phyloP scores from a whole-genome alignment of 768 basidiomycete species.

The Tulasnella sp. region DNA sequence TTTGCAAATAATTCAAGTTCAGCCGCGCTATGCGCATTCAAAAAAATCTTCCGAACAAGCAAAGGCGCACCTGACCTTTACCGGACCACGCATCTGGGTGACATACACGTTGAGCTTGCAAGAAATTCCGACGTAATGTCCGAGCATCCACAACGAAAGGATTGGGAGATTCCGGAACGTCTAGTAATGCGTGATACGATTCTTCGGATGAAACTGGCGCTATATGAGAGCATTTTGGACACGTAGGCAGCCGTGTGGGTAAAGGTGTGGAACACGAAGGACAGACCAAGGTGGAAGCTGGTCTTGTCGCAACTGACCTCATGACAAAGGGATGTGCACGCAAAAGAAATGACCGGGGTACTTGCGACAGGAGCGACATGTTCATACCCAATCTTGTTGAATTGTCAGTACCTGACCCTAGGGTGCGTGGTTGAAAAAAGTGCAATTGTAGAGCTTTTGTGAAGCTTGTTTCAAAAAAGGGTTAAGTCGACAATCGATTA shows the following conservation, averaged over 20 bases:
- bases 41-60: conserved; percentile 10
- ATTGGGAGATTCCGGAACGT: conserved; percentile 33
- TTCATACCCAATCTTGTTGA: no score
- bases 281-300: no score
- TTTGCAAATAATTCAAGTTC: conserved; percentile 9
- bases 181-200: conserved; percentile 8
- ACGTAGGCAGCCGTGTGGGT: conserved; percentile 2
- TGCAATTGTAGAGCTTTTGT: no score
- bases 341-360: no score
- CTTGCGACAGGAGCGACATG: no score
- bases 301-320: no score
- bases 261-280: conserved; percentile 2
- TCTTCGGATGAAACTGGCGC: neutral
- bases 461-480: no score
- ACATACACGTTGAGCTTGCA: conserved; percentile 56
- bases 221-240: conserved; percentile 2
- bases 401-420: no score
- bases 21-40: neutral
- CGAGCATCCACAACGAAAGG: conserved; percentile 55
- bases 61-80: conserved; percentile 40
- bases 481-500: no score
- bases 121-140: conserved; percentile 50
- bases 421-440: no score
- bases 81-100: conserved; percentile 83
- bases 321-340: no score